phyloP scores from a whole-genome alignment of 345 rosid genomes.

The Populus nigra region DNA sequence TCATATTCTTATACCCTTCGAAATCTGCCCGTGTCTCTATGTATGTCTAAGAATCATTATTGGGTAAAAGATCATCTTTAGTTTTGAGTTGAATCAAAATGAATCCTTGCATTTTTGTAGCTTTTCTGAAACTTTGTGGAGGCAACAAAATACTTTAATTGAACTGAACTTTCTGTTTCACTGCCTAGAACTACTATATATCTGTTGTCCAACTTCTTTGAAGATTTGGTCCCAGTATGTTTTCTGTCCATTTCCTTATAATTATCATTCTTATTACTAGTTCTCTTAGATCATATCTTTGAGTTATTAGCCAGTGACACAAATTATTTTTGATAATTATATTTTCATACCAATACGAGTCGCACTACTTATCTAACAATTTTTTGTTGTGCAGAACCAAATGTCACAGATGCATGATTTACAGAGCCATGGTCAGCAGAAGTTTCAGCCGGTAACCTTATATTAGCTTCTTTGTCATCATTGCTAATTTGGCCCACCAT shows the following conservation, averaged over 20 bases:
- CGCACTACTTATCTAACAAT: neutral
- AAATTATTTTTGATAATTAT: neutral
- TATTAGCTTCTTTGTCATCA: constrained; percentile 8
- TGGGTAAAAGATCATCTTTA: neutral
- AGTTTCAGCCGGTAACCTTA: constrained; percentile 57
- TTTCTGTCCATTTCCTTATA: neutral
- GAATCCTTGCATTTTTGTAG: neutral
- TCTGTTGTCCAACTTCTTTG: too few relatives aligned
- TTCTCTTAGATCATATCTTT: neutral
- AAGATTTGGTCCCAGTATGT: too few relatives aligned
- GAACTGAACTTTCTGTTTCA: too few relatives aligned
- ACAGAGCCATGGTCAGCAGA: constrained; percentile 69
- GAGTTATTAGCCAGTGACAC: neutral
- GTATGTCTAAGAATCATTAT: neutral
- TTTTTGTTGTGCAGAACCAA: constrained; percentile 44
- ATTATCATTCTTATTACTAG: neutral
- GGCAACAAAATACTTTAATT: neutral
- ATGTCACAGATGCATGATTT: constrained; percentile 62
- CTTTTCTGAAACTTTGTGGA: neutral
- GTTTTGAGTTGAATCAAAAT: neutral
- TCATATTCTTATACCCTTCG: too few relatives aligned
- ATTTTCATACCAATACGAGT: neutral
- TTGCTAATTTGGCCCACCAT: neutral
- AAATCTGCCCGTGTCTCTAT: neutral
- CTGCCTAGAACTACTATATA: too few relatives aligned